Evolutionary conservation across 805 yeast species (phyloP).

Genomic region (Kluyveromyces dobzhanskii): DNA sequence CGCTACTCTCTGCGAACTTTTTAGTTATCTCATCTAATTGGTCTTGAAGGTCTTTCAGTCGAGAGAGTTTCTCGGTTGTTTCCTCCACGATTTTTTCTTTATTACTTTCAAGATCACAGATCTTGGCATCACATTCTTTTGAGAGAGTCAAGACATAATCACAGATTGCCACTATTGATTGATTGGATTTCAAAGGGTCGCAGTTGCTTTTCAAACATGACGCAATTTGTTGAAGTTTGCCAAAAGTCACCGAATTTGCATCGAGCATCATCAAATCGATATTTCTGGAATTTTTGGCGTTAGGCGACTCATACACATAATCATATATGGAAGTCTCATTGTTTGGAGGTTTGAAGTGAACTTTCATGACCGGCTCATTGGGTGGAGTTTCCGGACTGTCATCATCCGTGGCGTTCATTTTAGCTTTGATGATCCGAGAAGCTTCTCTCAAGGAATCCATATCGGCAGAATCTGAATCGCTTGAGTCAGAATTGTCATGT

Average conservation of each 20-base stretch:
- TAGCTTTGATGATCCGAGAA: slow-evolving; percentile 3
- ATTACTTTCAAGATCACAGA: slow-evolving; percentile 2
- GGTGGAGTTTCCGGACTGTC: slow-evolving; percentile 5
- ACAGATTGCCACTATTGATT: slow-evolving; percentile 1
- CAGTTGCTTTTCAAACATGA: slow-evolving; percentile 1
- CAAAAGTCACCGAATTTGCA: slow-evolving; percentile 2
- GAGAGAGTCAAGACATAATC: slow-evolving; percentile 2
- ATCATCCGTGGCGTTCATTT: neutral
- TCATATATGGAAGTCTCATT: slow-evolving; percentile 2
- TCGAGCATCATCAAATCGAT: slow-evolving; percentile 3
- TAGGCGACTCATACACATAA: slow-evolving; percentile 4
- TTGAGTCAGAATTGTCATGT: neutral
- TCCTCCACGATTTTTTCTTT: slow-evolving; percentile 2
- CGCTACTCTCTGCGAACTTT: neutral
- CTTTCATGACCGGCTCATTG: slow-evolving; percentile 2
- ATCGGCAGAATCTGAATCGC: neutral
- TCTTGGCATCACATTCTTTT: slow-evolving; percentile 4
- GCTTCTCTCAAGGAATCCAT: slow-evolving; percentile 2
- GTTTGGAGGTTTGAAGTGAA: slow-evolving; percentile 3
- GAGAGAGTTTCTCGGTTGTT: neutral
- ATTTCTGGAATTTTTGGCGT: slow-evolving; percentile 3
- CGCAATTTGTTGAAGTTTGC: slow-evolving; percentile 2
- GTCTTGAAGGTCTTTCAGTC: slow-evolving; percentile 3
- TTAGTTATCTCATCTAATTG: slow-evolving; percentile 4
- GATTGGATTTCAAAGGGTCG: neutral